Percentiles rank a stretch among this genome's conserved stretches.
Conservation (phyloP, 371 early-diverging fungal genomes). For the Actinomucor elegans region DNA sequence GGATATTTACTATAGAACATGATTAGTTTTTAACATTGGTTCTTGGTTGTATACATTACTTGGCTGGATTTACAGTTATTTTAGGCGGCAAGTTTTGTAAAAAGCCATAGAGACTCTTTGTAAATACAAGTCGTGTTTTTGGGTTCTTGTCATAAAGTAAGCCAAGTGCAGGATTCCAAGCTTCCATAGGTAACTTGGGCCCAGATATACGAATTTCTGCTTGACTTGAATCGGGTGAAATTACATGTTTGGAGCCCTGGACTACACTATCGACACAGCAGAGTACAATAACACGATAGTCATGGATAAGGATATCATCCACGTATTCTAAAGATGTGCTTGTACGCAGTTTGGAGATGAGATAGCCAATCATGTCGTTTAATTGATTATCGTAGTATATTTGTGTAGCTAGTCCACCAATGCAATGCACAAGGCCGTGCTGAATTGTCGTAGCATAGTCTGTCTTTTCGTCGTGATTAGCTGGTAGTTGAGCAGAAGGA, state of each 20-base stretch:
- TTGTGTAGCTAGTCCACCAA: slow-evolving; percentile 76
- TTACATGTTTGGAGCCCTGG: slow-evolving; percentile 15
- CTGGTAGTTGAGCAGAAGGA: not conserved
- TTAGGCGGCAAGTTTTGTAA: not conserved
- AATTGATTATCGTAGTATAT: slow-evolving; percentile 85
- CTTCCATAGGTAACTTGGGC: slow-evolving; percentile 5
- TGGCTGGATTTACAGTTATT: not conserved
- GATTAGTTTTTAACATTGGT: too few species aligned
- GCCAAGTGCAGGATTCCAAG: slow-evolving; percentile 13
- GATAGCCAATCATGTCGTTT: slow-evolving; percentile 75
- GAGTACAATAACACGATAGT: slow-evolving; percentile 50
- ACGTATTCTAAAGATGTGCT: slow-evolving; percentile 42
- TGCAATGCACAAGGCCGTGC: slow-evolving; percentile 52
- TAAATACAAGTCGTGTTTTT: slow-evolving; percentile 10
- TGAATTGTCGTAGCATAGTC: slow-evolving; percentile 42
- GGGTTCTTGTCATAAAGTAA: slow-evolving; percentile 19
- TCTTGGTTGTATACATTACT: too few species aligned
- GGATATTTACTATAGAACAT: slow-evolving; percentile 6
- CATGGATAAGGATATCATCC: slow-evolving; percentile 46
- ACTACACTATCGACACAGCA: slow-evolving; percentile 45
- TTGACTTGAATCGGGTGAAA: slow-evolving; percentile 1
- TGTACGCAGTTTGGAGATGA: slow-evolving; percentile 65
- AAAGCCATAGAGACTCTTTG: slow-evolving; percentile 3
- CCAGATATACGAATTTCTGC: not conserved
- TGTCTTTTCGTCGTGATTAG: slow-evolving; percentile 1